Conservation (phyloP, 441 rosid species). For the Pelargonium cotyledonis region DNA sequence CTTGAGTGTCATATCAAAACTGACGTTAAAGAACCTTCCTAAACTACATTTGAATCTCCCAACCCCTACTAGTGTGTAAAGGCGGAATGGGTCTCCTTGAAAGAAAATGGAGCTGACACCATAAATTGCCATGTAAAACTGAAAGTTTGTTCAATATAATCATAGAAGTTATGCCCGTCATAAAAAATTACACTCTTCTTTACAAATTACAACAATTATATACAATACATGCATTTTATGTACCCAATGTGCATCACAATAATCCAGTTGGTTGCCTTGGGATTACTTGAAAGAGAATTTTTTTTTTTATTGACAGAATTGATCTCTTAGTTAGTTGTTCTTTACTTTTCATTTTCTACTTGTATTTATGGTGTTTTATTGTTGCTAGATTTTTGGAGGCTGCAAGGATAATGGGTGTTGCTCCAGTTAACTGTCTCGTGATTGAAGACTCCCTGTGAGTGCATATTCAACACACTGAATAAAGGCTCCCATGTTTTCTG, state of each 20-base stretch:
- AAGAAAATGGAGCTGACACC: neutral
- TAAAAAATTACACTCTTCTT: no score
- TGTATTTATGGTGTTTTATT: neutral
- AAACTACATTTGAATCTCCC: neutral
- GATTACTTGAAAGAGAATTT: neutral
- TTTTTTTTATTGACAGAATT: no score
- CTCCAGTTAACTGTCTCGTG: conserved; percentile 33
- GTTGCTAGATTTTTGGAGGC: conserved; percentile 36
- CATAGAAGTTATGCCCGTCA: no score
- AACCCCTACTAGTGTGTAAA: neutral
- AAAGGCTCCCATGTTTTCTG: neutral
- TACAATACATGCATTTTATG: neutral
- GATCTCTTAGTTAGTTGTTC: neutral
- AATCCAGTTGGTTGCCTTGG: neutral
- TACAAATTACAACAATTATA: no score
- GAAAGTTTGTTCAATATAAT: neutral
- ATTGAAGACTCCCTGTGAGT: conserved; percentile 47
- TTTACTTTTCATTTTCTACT: neutral
- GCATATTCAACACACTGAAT: neutral
- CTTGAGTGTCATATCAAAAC: neutral
- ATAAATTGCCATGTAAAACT: neutral
- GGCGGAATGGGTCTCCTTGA: neutral
- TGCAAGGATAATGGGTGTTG: conserved; percentile 34
- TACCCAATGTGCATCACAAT: neutral
- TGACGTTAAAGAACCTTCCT: neutral